Base-by-base conservation (phyloP, 805 yeast genomes). In the Saturnispora serradocipensis region DNA sequence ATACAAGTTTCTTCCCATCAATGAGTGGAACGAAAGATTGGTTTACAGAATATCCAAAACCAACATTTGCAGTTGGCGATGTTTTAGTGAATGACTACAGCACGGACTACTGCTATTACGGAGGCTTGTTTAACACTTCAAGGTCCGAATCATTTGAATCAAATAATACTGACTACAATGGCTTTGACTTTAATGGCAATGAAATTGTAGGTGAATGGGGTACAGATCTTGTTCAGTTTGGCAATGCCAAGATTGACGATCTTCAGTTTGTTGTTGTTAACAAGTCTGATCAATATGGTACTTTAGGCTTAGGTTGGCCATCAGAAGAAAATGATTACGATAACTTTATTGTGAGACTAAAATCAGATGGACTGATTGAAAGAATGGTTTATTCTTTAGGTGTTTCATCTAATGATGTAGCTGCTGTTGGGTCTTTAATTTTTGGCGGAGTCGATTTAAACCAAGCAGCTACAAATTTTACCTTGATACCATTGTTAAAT, bases 251-350 rank as follows among this genome's bases (percentile, higher is more conserved):
- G 5, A 64, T 84, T 4, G 53, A 67, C 0, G 69, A 72, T 52
- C 67, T 83, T 20, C 75, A 86, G 4, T 77, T 88, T 64, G 96
- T 89, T 3, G 76, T 87, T 18, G 93, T 84, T 2, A 74, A 77
- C 59, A 63, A 63, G 36, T 75, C 84, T 4, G 74, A 76, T 50
- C 66, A 79, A 13, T 66, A 72, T 30, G 88, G 90, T 48, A 87
- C 84, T 27, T 66, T 84, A 43, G 87, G 88, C 18, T 75, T 84
- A 52, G 88, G 88, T 15, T 69, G 83, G 49, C 70, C 78, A 3
- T 81, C 30, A 24, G 36, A 52, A 18, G 45, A 40, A 9, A 27
- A 51, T 11, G 36, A 20, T 9, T 86, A 86, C 66, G 71, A 74
- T 47, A 86, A 86, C 62, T 69, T 86, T 54, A 93, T 93, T 0